Conservation (phyloP, 2,329 filamentous ascomycete species). For the Chrysoporthe austroafricana region DNA sequence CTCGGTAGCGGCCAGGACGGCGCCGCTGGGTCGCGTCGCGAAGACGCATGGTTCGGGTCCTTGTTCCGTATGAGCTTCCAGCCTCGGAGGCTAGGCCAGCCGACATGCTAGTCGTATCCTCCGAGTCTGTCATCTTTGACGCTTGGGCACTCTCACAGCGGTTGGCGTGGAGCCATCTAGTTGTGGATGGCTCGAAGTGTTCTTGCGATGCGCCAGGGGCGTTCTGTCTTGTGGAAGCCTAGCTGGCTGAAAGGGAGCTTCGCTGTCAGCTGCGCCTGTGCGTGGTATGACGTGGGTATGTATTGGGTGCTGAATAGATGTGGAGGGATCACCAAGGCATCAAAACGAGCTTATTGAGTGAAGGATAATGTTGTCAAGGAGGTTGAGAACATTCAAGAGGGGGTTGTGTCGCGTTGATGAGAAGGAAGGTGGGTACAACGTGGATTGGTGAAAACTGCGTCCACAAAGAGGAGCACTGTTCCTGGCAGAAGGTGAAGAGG, state of each 20-base stretch:
- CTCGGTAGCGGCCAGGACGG: conserved; percentile 31
- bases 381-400: not conserved
- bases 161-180: too few species aligned
- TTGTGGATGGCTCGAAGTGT: not conserved
- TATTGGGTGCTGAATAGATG: not conserved
- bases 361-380: not conserved
- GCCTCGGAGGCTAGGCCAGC: not conserved
- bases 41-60: not conserved
- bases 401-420: not conserved
- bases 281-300: not conserved
- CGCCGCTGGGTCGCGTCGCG: not conserved
- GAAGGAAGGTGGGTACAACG: not conserved
- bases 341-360: not conserved
- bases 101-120: not conserved
- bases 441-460: not conserved
- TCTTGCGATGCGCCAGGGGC: not conserved
- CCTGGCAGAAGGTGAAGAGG: not conserved
- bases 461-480: too few species aligned
- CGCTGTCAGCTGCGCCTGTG: not conserved
- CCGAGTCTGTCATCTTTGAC: too few species aligned
- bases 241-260: not conserved
- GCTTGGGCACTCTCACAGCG: too few species aligned
- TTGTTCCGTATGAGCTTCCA: not conserved
- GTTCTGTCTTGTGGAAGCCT: not conserved
- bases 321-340: not conserved